These are phyloP conservation scores for Quercus suber DNA, from an alignment of 306 rosid species.

Conservation along the genomic window DNA sequence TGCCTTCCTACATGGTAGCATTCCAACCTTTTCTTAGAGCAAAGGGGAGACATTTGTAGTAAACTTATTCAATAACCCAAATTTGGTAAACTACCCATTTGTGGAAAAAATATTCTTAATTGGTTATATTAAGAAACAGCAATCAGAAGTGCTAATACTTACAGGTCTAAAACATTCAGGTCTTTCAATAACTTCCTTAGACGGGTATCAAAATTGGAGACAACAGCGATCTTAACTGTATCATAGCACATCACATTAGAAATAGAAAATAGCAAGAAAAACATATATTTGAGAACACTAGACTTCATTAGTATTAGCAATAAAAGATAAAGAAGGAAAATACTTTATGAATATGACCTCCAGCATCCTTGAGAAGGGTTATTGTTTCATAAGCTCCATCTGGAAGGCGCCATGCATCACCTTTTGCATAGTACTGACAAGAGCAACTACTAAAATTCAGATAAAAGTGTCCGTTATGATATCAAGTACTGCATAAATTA, in stretches of 20 bases:
- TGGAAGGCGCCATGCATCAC: slow-evolving; percentile 87
- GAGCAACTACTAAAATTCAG: slow-evolving; percentile 26
- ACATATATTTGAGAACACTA: background rate
- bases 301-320: slow-evolving; percentile 10
- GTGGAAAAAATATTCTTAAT: background rate
- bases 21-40: background rate
- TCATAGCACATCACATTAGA: slow-evolving; percentile 34
- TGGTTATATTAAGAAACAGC: background rate
- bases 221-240: slow-evolving; percentile 92
- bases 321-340: slow-evolving; percentile 3
- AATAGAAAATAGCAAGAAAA: slow-evolving; percentile 25
- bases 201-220: slow-evolving; percentile 88
- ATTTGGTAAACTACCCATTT: background rate
- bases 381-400: slow-evolving; percentile 77
- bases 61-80: background rate
- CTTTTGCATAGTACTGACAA: slow-evolving; percentile 76
- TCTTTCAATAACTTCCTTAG: slow-evolving; percentile 88
- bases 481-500: background rate
- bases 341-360: slow-evolving; percentile 53
- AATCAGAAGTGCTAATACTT: slow-evolving; percentile 30
- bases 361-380: slow-evolving; percentile 74
- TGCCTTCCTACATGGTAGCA: background rate
- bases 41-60: background rate
- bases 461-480: background rate
- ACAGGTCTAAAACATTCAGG: slow-evolving; percentile 78